Evolutionary conservation across 2,329 filamentous ascomycete species (phyloP).

Genomic region (Colletotrichum navitas): DNA sequence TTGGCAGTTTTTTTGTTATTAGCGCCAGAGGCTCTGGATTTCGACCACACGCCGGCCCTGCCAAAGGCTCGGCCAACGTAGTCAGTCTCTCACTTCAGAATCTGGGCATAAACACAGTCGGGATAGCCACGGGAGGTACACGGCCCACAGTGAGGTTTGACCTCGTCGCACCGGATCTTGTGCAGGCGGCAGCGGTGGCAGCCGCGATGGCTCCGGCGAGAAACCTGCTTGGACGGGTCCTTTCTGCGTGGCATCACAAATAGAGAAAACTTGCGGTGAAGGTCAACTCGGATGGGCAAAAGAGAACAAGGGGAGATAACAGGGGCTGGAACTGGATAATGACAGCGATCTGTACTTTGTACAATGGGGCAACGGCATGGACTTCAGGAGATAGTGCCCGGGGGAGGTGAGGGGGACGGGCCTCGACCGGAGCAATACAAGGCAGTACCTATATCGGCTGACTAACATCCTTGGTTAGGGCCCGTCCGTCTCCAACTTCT

Average conservation of each 20-base stretch:
- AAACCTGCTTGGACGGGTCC: constrained; percentile 36
- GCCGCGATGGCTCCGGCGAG: constrained; percentile 45
- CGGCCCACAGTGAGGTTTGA: constrained; percentile 43
- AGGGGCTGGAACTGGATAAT: not conserved
- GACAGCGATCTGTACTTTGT: constrained; percentile 14
- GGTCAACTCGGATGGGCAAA: not conserved
- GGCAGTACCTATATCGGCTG: constrained; percentile 14
- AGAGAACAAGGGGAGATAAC: not conserved
- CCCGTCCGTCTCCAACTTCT: not conserved
- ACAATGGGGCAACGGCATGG: constrained; percentile 19
- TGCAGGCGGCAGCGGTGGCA: constrained; percentile 45
- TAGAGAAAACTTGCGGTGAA: not conserved
- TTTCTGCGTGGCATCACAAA: constrained; percentile 29
- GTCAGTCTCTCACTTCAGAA: constrained; percentile 50
- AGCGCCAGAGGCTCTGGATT: constrained; percentile 26
- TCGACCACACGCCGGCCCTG: constrained; percentile 48
- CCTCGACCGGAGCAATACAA: constrained; percentile 18
- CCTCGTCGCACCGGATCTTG: constrained; percentile 45
- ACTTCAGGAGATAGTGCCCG: constrained; percentile 8
- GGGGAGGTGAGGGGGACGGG: constrained; percentile 13
- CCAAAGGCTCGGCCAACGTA: constrained; percentile 49
- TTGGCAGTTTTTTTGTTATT: constrained; percentile 15
- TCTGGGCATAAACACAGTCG: constrained; percentile 40
- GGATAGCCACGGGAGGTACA: constrained; percentile 43
- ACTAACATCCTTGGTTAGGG: constrained; percentile 15